phyloP scores from a whole-genome alignment of 352 stramenopile genomes.

The Globisporangium radiosum region DNA sequence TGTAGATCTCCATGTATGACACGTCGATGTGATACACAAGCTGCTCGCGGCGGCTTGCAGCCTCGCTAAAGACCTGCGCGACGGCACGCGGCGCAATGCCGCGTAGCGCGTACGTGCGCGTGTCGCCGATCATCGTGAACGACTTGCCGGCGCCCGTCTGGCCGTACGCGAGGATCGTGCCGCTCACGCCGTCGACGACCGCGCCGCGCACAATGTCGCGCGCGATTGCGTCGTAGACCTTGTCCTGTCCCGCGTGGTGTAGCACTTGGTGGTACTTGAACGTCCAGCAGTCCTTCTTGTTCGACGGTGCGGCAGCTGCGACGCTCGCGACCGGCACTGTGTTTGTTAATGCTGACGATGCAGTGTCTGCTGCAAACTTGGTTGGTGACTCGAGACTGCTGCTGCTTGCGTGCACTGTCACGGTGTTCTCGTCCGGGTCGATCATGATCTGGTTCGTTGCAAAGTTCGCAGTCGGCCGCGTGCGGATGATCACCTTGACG shows the following conservation, averaged over 20 bases:
- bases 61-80: conserved; percentile 85
- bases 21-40: conserved; percentile 73
- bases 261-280: conserved; percentile 93
- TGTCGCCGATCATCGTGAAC: conserved; percentile 91
- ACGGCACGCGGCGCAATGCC: conserved; percentile 85
- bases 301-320: conserved; percentile 34
- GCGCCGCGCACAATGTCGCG: conserved; percentile 84
- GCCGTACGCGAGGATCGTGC: conserved; percentile 85
- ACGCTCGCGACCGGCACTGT: conserved; percentile 7
- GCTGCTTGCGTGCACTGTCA: conserved; percentile 45
- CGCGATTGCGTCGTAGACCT: conserved; percentile 87
- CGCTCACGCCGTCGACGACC: conserved; percentile 86
- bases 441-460: conserved; percentile 73
- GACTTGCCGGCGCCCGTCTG: conserved; percentile 88
- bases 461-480: conserved; percentile 70
- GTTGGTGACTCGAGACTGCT: conserved; percentile 11
- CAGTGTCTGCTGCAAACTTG: conserved; percentile 13
- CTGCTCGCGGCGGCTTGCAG: conserved; percentile 86
- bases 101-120: conserved; percentile 87
- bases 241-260: conserved; percentile 88
- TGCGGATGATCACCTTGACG: conserved; percentile 84
- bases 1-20: conserved; percentile 97
- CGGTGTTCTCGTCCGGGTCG: conserved; percentile 65
- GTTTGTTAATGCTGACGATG: background rate
- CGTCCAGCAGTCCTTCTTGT: conserved; percentile 78